phyloP scores from a whole-genome alignment of 163 green algal species.

The Scenedesmus sp. region DNA sequence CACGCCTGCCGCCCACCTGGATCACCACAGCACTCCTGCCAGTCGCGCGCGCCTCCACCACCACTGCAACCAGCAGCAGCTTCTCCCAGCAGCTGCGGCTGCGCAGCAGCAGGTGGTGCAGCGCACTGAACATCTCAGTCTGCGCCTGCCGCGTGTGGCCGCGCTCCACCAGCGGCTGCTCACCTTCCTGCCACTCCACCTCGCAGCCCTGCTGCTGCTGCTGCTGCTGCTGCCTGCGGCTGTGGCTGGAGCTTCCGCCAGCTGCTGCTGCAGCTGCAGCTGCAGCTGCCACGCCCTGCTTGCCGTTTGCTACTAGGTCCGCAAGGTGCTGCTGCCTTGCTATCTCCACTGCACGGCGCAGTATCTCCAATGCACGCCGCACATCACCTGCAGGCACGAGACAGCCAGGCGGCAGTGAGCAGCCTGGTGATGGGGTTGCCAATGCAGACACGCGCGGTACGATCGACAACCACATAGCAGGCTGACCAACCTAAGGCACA shows the following conservation, averaged over 20 bases:
- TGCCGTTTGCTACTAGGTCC: neutral
- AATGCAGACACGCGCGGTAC: no score
- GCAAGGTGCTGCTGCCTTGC: constrained; percentile 56
- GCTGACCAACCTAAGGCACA: no score
- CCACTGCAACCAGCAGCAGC: constrained; percentile 81
- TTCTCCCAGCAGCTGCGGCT: constrained; percentile 68
- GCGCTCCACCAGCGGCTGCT: neutral
- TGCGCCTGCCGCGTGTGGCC: constrained; percentile 31
- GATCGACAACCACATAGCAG: no score
- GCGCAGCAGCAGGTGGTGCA: constrained; percentile 81
- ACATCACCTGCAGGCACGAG: constrained; percentile 75
- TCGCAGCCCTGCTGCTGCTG: constrained; percentile 10
- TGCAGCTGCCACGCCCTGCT: neutral
- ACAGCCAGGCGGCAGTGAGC: neutral
- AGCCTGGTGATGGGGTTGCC: no score
- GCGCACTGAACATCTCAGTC: constrained; percentile 72
- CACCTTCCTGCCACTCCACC: constrained; percentile 14
- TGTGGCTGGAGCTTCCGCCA: neutral
- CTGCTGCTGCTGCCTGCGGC: neutral
- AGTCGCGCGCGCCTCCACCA: constrained; percentile 79
- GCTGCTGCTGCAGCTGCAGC: constrained; percentile 21
- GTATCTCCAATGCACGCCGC: constrained; percentile 81
- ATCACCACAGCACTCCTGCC: constrained; percentile 58
- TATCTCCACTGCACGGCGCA: constrained; percentile 74
- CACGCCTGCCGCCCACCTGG: constrained; percentile 49